These are phyloP conservation scores for Sutorius eximius DNA, from an alignment of 1,284 basidiomycete genomes.

Conservation along the genomic window DNA sequence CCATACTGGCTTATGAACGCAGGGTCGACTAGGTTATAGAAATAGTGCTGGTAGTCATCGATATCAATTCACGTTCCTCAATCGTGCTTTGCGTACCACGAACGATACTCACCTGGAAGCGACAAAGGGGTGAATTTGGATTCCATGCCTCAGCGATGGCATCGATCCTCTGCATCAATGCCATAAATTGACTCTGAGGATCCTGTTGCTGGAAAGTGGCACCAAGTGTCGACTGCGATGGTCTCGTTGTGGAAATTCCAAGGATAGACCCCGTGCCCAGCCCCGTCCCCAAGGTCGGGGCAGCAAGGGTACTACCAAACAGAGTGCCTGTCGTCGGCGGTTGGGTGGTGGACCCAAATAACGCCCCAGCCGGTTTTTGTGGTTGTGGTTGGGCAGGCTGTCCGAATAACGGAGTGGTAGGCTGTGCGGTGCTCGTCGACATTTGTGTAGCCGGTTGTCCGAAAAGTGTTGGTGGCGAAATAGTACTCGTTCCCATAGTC, in stretches of 20 bases:
- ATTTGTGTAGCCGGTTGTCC: conserved; percentile 29
- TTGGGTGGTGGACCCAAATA: conserved; percentile 38
- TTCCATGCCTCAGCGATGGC: conserved; percentile 73
- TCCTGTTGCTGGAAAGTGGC: conserved; percentile 49
- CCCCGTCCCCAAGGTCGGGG: conserved; percentile 28
- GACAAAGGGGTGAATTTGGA: conserved; percentile 65
- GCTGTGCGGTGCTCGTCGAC: conserved; percentile 15
- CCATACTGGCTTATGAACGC: conserved; percentile 68
- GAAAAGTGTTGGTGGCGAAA: conserved; percentile 32
- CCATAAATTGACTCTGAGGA: conserved; percentile 58
- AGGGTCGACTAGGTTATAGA: conserved; percentile 86
- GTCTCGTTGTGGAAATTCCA: conserved; percentile 22
- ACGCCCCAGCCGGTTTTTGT: conserved; percentile 27
- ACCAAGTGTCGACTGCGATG: conserved; percentile 29
- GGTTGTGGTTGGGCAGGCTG: conserved; percentile 31
- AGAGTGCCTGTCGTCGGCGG: conserved; percentile 29
- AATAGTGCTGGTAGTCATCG: conserved; percentile 58
- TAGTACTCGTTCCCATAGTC: conserved; percentile 18
- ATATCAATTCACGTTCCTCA: conserved; percentile 4
- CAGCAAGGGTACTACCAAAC: conserved; percentile 36
- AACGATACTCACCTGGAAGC: conserved; percentile 68
- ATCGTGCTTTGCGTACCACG: background rate
- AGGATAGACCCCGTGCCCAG: conserved; percentile 25
- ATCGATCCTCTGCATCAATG: conserved; percentile 65
- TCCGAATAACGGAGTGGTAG: conserved; percentile 32